These are phyloP conservation scores for Chimonanthus salicifolius DNA, from an alignment of 164 flowering plant genomes.

Conservation along the genomic window DNA sequence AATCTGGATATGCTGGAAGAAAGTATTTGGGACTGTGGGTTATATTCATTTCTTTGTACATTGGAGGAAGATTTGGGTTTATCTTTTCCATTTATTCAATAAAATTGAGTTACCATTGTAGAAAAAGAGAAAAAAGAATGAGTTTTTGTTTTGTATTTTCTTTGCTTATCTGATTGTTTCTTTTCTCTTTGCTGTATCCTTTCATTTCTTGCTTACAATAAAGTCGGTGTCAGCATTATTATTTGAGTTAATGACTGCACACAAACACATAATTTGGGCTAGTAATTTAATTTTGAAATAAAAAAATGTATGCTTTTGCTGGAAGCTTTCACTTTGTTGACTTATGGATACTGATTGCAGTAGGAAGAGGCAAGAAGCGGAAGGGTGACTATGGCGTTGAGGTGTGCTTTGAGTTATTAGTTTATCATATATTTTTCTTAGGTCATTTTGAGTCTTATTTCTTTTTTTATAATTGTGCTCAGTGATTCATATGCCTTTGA, in stretches of 20 bases:
- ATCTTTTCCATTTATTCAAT: too few relatives aligned
- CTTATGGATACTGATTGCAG: constrained; percentile 24
- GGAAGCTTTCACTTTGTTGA: constrained; percentile 1
- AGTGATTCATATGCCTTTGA: not conserved
- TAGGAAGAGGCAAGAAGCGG: constrained; percentile 64
- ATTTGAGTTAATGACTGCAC: not conserved
- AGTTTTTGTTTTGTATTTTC: too few relatives aligned
- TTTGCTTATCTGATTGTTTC: too few relatives aligned
- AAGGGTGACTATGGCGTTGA: constrained; percentile 46
- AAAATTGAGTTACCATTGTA: too few relatives aligned
- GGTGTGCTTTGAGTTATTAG: constrained; percentile 29
- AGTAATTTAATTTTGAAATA: not conserved
- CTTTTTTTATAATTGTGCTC: not conserved
- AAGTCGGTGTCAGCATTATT: not conserved
- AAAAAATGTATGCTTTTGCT: not conserved
- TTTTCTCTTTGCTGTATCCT: not conserved
- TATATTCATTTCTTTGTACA: too few relatives aligned
- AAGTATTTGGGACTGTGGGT: too few relatives aligned
- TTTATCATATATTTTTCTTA: not conserved
- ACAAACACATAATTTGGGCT: not conserved
- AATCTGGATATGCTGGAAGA: too few relatives aligned
- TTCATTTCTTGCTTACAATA: not conserved
- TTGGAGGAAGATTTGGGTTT: too few relatives aligned
- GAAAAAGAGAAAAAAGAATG: too few relatives aligned
- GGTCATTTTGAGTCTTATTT: not conserved